Evolutionary conservation across 495 filamentous ascomycete genomes (phyloP).

Genomic region (Podospora anserina): DNA sequence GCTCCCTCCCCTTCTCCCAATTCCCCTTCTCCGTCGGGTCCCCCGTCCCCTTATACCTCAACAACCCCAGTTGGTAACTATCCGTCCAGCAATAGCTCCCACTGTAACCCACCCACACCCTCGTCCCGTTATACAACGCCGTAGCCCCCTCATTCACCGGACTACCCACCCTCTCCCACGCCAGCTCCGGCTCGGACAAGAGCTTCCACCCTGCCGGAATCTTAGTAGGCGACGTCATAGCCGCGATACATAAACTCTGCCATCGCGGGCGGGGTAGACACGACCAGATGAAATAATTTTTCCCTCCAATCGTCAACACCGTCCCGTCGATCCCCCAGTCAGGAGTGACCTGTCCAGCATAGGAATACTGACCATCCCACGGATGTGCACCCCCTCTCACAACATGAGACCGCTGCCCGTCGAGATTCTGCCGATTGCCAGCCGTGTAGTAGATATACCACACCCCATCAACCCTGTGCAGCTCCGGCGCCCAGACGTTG

Average conservation of each 20-base stretch:
- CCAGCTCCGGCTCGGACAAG: constrained; percentile 42
- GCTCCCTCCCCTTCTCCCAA: constrained; percentile 42
- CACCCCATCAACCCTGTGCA: constrained; percentile 41
- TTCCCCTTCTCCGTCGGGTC: constrained; percentile 34
- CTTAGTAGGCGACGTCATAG: constrained; percentile 31
- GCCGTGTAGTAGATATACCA: constrained; percentile 46
- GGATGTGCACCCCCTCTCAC: constrained; percentile 41
- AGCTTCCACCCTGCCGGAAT: constrained; percentile 27
- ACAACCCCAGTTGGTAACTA: constrained; percentile 40
- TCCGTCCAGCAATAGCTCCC: constrained; percentile 51
- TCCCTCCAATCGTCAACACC: constrained; percentile 35
- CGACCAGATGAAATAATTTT: constrained; percentile 46
- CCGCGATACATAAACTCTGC: constrained; percentile 49
- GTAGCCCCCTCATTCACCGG: constrained; percentile 56
- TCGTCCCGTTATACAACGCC: constrained; percentile 41
- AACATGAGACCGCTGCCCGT: constrained; percentile 41
- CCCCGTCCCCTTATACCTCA: constrained; percentile 42
- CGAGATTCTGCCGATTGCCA: constrained; percentile 22
- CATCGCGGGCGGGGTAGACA: constrained; percentile 40
- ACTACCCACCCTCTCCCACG: constrained; percentile 47
- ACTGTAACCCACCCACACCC: constrained; percentile 46
- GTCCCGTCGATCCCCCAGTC: constrained; percentile 52
- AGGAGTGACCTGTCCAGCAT: constrained; percentile 34
- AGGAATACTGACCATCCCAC: constrained; percentile 38
- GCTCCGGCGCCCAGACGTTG: constrained; percentile 56